Evolutionary conservation across 2,329 filamentous ascomycete genomes (phyloP), one percentile per base, ranked within the genome.

Genomic region (Hypoxylon sp.): DNA sequence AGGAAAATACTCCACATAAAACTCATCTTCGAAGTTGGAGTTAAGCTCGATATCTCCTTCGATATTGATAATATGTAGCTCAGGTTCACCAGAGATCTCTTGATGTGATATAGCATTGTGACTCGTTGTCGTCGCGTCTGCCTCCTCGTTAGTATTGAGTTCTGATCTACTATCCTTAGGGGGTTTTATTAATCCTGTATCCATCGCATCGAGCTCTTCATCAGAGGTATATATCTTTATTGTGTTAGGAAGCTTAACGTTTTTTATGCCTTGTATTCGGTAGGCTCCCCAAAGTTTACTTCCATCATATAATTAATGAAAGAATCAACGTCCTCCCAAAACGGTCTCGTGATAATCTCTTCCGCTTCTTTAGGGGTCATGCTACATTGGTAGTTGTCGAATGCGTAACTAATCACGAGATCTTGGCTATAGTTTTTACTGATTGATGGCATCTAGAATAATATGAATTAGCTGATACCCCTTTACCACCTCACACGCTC

Each of bases 351-450:
- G 9, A 60, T 3, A 12, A 65, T 68, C 16, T 65, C 65, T 6
- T 61, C 45, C 3, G 53, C 43, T 14, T 70, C 58, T 27, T 27
- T 32, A 11, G 55, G 39, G 4, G 65, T 68, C 27, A 68, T 52
- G n/a, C 63, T 25, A 21, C 68, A 70, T 4, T 48, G 11, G 48
- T 65, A 63, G 1, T 34, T 53, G 11, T 30, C 23, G 39, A 55
- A 63, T 11, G 65, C 59, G 32, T 70, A 68, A 11, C 55, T 34
- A 8, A 63, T 60, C 47, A 68, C 63, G 6, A 63, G 25, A 23
- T 57, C 25, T 14, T 48, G 56, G 45, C 55, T 48, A 9, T 61
- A 54, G 14, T 54, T 27, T 12, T 57, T 50, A 21, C 12, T 30
- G 7, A 19, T n/a, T 9, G 30, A n/a, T 16, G n/a, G n/a, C 5